Percentiles rank a stretch among this genome's conserved stretches.
phyloP scores from a whole-genome alignment of 345 rosid genomes.

The Brassica rapa region DNA sequence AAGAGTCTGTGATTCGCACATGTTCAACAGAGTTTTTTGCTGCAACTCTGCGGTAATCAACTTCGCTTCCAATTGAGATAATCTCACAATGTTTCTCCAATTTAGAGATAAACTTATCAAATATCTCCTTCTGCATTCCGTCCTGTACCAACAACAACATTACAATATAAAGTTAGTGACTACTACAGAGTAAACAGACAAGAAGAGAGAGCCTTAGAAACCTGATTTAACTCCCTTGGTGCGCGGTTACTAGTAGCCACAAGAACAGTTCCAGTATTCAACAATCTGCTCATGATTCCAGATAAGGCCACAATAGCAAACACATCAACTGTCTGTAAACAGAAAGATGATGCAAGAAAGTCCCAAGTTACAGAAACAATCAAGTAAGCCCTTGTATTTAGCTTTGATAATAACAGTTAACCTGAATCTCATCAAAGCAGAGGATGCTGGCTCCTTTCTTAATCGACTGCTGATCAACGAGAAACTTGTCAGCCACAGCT shows the following conservation, averaged over 20 bases:
- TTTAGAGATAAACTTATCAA: constrained; percentile 64
- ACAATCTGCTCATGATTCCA: constrained; percentile 94
- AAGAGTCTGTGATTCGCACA: constrained; percentile 41
- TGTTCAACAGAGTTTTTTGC: constrained; percentile 57
- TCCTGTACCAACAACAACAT: constrained; percentile 55
- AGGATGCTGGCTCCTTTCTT: constrained; percentile 78
- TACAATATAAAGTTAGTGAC: background rate
- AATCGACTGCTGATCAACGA: constrained; percentile 55
- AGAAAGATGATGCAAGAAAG: constrained; percentile 42
- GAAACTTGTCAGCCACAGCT: constrained; percentile 86
- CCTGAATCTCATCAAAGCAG: constrained; percentile 98
- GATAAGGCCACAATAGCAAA: constrained; percentile 99
- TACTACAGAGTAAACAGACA: background rate
- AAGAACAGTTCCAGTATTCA: constrained; percentile 82
- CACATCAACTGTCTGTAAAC: constrained; percentile 84
- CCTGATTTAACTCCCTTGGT: constrained; percentile 90
- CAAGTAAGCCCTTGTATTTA: background rate
- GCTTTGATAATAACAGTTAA: constrained; percentile 16
- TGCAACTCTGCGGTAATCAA: constrained; percentile 80
- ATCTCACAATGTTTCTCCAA: constrained; percentile 80
- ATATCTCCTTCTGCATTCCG: constrained; percentile 91
- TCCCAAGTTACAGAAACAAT: constrained; percentile 25
- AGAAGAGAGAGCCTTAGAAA: constrained; percentile 27
- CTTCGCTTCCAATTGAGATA: constrained; percentile 70
- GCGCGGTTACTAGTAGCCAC: constrained; percentile 95